Base-by-base conservation (phyloP, 768 basidiomycete species). In the Termitomyces sp. region DNA sequence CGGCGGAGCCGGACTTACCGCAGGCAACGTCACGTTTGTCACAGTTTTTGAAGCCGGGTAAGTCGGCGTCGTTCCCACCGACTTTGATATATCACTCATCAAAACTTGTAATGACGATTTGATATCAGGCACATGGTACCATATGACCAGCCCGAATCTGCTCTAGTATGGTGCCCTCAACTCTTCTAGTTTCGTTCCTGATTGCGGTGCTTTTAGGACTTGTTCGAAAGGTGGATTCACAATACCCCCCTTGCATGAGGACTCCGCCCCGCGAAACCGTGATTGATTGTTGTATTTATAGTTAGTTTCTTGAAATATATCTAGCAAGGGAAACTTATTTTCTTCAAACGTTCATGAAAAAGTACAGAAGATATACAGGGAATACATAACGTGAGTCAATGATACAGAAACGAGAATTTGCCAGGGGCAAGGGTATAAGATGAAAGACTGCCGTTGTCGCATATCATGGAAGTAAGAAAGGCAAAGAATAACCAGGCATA, bases 11-110 rank as follows among this genome's bases (percentile, higher is more conserved):
- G 81, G 82, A 3, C 78, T 76, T 58, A 78, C 81, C 12, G 88
- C 89, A 4, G 92, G 93, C n/a, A 93, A 92, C 63, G 76, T 93
- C 48, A 92, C 92, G 0, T 94, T 89, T 60, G 88, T 92, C 12
- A 79, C 79, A 41, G 79, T 96, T 34, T 75, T 82, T 63, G 86
- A 90, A 64, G 91, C 94, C 29, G 94, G 94, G 81, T 94, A 71
- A 62, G 86, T 72, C 20, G 48, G 48, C 48, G 20, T 8, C 4
- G 53, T 51, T 48, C 44, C 45, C 15, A 2, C 28, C 29, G 47
- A 4, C 28, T 24, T 45, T 28, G 51, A 45, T 37, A 48, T 41
- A 29, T 22, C n/a, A 20, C 42, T 28, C 51, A 20, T 46, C 39
- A 55, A 56, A 16, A 57, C 36, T 31, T 33, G 9, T 51, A 50